A percentile compares a stretch with the other conserved stretches of the same genome.
phyloP scores from a whole-genome alignment of 306 rosid genomes.

The Castanopsis chinensis region DNA sequence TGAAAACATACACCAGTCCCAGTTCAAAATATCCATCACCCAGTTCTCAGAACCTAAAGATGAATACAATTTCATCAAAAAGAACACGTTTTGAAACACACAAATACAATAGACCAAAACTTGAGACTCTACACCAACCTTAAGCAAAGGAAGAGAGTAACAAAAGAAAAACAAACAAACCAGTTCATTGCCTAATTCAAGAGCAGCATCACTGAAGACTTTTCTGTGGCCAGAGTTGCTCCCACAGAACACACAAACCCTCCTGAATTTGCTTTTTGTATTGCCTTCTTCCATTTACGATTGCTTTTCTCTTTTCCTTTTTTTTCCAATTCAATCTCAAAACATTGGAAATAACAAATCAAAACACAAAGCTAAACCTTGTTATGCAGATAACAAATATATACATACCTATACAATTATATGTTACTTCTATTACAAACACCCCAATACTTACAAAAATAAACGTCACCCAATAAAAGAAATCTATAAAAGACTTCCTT shows the following conservation, averaged over 20 bases:
- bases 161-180: constrained; percentile 35
- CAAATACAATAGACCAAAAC: not conserved
- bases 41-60: constrained; percentile 9
- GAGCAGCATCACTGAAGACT: constrained; percentile 79
- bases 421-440: constrained; percentile 15
- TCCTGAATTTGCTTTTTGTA: constrained; percentile 64
- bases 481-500: constrained; percentile 24
- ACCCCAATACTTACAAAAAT: not conserved
- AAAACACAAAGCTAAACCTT: constrained; percentile 8
- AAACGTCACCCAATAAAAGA: constrained; percentile 16
- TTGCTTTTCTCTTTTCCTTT: constrained; percentile 20
- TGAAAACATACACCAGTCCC: constrained; percentile 2
- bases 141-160: constrained; percentile 18
- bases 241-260: constrained; percentile 89
- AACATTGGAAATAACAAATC: constrained; percentile 29
- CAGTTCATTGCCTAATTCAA: constrained; percentile 85
- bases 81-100: constrained; percentile 5
- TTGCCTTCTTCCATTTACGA: constrained; percentile 65
- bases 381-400: constrained; percentile 6
- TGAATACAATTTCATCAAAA: not conserved
- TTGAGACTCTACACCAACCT: constrained; percentile 16
- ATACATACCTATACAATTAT: not conserved
- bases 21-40: constrained; percentile 17
- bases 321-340: constrained; percentile 27
- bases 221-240: constrained; percentile 83